Evolutionary conservation across 2,329 filamentous ascomycete genomes (phyloP).

Genomic region (Colletotrichum paranaense): DNA sequence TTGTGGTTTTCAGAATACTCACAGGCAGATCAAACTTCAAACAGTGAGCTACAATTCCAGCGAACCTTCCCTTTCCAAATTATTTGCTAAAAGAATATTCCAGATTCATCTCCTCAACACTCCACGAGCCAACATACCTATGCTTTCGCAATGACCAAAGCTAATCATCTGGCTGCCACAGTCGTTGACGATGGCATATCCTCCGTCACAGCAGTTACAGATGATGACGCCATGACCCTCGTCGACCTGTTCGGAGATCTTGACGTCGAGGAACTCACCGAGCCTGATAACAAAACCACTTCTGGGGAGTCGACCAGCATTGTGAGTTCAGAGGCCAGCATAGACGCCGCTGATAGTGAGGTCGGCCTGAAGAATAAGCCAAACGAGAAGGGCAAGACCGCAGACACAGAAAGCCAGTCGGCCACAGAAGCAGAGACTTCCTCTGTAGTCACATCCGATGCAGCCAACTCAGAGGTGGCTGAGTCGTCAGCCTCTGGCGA

Average conservation of each 20-base stretch:
- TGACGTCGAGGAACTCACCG: neutral
- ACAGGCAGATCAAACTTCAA: neutral
- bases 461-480: neutral
- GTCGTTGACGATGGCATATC: constrained; percentile 1
- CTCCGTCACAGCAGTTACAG: constrained; percentile 5
- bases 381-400: neutral
- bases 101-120: neutral
- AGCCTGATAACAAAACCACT: neutral
- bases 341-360: neutral
- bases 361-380: neutral
- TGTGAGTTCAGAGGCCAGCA: constrained; percentile 18
- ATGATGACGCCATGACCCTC: constrained; percentile 14
- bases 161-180: neutral
- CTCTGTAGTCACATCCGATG: constrained; percentile 9
- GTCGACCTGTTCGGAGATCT: constrained; percentile 17
- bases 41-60: neutral
- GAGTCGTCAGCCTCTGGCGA: constrained; percentile 16
- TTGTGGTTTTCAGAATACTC: neutral
- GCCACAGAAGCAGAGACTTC: neutral
- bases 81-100: neutral
- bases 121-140: neutral
- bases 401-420: neutral
- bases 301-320: constrained; percentile 17
- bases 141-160: neutral
- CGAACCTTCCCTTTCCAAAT: neutral